Evolutionary conservation across 306 rosid genomes (phyloP), one percentile per base, ranked within the genome.

Genomic region (Herpetospermum pedunculosum): DNA sequence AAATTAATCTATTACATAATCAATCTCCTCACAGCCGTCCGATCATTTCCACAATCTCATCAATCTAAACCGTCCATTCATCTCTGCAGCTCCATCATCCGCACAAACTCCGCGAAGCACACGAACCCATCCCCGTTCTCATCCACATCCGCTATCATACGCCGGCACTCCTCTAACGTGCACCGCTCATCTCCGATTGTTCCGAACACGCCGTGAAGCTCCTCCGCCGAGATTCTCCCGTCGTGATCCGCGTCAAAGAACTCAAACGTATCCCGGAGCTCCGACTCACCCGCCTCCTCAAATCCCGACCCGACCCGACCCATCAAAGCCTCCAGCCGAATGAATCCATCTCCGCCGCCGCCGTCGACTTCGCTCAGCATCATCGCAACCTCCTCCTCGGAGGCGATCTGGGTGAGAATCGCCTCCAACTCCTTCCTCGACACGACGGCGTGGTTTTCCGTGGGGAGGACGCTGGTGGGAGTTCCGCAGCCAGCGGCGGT

Each of bases 161-260:
- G 91, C 88, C 81, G 78, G 83, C 98, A 93, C 30, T 93, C 98
- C 25, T 89, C 92, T 76, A 93, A 72, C 79, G 98, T 84, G 86
- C 96, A 93, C 77, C 83, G 78, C 16, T 90, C 96, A 18, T 93
- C 98, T 0, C 97, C 97, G 0, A 89, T 85, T 0, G 92, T 84
- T 4, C 50, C 7, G 41, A 89, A 93, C 1, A 89, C 88, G 32
- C 85, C 72, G 43, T 82, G 63, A 16, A 93, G 84, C 79, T 93
- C 98, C 77, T 89, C 96, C 54, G 92, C 98, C 69, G 98, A 80
- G 78, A 93, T 93, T 74, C 86, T 86, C 3, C 98, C 98, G 40
- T 93, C 96, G 3, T 81, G 89, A 70, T 93, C 96, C 58, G 87
- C 32, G 53, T 93, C 98, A 25, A 93, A 93, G 5, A 87, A 84